Conservation (phyloP, 495 filamentous ascomycete genomes). For the Parathielavia hyrcaniae region DNA sequence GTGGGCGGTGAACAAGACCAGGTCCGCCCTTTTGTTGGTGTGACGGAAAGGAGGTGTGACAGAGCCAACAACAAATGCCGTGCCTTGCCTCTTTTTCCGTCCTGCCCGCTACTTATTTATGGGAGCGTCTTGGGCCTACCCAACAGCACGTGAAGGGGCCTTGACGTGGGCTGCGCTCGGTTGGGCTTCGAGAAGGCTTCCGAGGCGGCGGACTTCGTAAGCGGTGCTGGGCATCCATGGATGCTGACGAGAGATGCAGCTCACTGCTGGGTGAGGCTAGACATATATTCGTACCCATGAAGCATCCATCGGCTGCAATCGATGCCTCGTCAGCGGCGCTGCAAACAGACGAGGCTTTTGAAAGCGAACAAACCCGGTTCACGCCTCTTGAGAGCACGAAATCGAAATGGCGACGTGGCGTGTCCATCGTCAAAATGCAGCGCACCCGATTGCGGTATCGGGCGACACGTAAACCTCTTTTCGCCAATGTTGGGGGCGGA, state of each 20-base stretch:
- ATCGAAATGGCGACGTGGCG: slow-evolving; percentile 2
- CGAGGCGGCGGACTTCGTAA: neutral
- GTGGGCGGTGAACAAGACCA: slow-evolving; percentile 26
- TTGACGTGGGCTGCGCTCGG: slow-evolving; percentile 10
- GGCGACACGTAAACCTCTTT: neutral
- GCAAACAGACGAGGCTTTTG: neutral
- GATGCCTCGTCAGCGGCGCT: neutral
- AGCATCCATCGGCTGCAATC: too few species aligned
- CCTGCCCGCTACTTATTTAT: neutral
- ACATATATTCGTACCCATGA: too few species aligned
- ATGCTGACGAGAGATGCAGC: slow-evolving; percentile 1
- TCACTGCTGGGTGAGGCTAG: neutral
- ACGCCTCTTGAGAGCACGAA: too few species aligned
- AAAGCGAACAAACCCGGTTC: too few species aligned
- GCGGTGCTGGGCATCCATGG: neutral
- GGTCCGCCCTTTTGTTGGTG: slow-evolving; percentile 9
- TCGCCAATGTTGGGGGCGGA: neutral
- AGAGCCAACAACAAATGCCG: too few species aligned
- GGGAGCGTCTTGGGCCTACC: neutral
- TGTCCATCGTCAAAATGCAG: neutral
- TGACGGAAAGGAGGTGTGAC: slow-evolving; percentile 23
- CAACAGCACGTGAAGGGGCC: slow-evolving; percentile 27
- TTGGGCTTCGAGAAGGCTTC: slow-evolving; percentile 4
- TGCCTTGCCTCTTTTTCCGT: neutral
- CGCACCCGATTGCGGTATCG: neutral